A percentile compares a stretch with the other conserved stretches of the same genome.
These are phyloP conservation scores for Amanita inopinata DNA, from an alignment of 768 basidiomycete genomes.

Conservation along the genomic window DNA sequence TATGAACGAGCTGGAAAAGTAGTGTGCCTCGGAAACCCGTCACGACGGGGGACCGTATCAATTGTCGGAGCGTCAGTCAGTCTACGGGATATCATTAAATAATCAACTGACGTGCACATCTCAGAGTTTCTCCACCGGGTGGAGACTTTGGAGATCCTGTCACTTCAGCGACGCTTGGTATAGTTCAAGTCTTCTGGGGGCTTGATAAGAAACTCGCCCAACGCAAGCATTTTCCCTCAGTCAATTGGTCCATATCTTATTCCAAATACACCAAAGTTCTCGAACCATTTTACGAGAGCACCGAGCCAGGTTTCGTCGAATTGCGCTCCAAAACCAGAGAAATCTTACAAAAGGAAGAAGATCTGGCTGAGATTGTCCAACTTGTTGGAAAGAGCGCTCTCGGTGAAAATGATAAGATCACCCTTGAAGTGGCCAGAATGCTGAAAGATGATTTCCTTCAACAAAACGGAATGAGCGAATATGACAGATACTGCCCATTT, in stretches of 20 bases:
- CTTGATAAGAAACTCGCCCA: slow-evolving; percentile 99
- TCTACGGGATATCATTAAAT: not conserved
- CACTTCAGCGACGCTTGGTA: slow-evolving; percentile 93
- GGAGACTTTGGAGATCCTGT: slow-evolving; percentile 99
- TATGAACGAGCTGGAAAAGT: slow-evolving; percentile 99
- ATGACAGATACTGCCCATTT: slow-evolving; percentile 96
- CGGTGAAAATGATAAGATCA: slow-evolving; percentile 97
- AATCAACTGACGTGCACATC: slow-evolving; percentile 11
- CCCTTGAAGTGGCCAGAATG: slow-evolving; percentile 93
- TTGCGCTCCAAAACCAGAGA: slow-evolving; percentile 89
- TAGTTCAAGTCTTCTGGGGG: slow-evolving; percentile 99
- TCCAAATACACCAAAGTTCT: slow-evolving; percentile 96
- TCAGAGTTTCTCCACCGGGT: slow-evolving; percentile 93
- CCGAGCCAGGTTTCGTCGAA: slow-evolving; percentile 92
- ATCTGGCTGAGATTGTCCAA: slow-evolving; percentile 97
- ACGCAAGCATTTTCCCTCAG: slow-evolving; percentile 99
- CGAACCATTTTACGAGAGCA: slow-evolving; percentile 84
- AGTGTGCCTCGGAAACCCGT: slow-evolving; percentile 81
- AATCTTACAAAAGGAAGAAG: slow-evolving; percentile 97
- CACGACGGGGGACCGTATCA: slow-evolving; percentile 86
- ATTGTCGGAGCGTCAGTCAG: slow-evolving; percentile 93
- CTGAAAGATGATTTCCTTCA: slow-evolving; percentile 96
- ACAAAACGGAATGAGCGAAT: slow-evolving; percentile 98
- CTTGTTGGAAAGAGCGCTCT: slow-evolving; percentile 98
- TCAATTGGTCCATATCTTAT: slow-evolving; percentile 99